These are phyloP conservation scores for Protomyces pachydermus DNA, from an alignment of 1,139 yeast genomes.

Conservation along the genomic window DNA sequence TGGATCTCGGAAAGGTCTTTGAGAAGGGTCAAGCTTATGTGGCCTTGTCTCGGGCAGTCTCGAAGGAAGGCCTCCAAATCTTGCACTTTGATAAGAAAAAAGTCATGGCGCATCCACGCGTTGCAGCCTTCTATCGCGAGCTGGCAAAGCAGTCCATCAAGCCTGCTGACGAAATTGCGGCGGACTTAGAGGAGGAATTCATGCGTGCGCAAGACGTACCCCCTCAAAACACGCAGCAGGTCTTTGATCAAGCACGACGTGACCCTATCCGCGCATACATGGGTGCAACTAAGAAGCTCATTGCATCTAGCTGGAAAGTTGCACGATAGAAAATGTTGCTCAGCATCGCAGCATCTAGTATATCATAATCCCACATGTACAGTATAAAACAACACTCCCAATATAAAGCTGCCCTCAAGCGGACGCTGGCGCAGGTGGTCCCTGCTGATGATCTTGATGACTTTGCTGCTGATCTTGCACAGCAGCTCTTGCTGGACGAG, in stretches of 20 bases:
- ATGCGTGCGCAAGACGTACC: neutral
- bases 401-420: neutral
- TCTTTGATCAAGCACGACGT: conserved; percentile 15
- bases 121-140: conserved; percentile 55
- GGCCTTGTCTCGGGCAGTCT: conserved; percentile 83
- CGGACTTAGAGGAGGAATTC: neutral
- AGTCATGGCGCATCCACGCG: conserved; percentile 63
- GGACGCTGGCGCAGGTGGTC: neutral
- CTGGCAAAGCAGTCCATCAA: neutral
- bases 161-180: neutral
- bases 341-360: neutral
- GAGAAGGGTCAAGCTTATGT: conserved; percentile 92
- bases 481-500: neutral
- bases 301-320: neutral
- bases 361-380: neutral
- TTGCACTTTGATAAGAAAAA: conserved; percentile 59
- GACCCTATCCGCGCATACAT: conserved; percentile 12
- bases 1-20: conserved; percentile 69
- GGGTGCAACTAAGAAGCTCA: neutral
- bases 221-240: conserved; percentile 16
- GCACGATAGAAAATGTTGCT: no score
- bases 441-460: neutral
- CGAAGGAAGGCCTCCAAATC: conserved; percentile 67
- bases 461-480: neutral
- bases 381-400: neutral